phyloP scores from a whole-genome alignment of 2,329 filamentous ascomycete species.

The Curvularia lunata region DNA sequence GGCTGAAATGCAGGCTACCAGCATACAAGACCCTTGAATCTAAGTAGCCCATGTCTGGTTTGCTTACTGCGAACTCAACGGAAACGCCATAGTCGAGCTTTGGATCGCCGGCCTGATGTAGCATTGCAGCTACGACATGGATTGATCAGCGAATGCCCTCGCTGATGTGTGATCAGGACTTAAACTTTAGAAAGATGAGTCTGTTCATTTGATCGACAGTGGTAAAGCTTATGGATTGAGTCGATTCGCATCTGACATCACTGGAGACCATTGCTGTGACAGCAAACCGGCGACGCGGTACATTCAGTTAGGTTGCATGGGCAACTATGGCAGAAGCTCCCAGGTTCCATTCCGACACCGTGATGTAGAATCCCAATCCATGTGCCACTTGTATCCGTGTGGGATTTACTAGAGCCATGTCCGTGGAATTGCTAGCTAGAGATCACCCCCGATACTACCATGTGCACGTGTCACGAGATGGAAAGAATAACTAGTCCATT shows the following conservation, averaged over 20 bases:
- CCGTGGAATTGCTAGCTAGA: background rate
- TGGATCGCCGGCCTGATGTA: conserved; percentile 54
- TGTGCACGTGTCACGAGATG: background rate
- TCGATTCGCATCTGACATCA: conserved; percentile 62
- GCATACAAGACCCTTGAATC: conserved; percentile 61
- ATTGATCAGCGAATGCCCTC: background rate
- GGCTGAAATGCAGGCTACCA: conserved; percentile 58
- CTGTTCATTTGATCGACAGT: conserved; percentile 57
- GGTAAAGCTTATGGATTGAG: conserved; percentile 63
- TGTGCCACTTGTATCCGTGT: conserved; percentile 58
- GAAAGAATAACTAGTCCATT: background rate
- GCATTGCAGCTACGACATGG: conserved; percentile 30
- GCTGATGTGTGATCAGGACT: background rate
- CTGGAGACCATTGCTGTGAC: conserved; percentile 58
- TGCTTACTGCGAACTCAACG: conserved; percentile 62
- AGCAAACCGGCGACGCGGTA: no score
- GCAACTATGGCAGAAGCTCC: conserved; percentile 52
- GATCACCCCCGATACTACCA: background rate
- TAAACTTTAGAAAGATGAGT: conserved; percentile 58
- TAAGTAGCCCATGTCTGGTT: conserved; percentile 59
- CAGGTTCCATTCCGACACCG: conserved; percentile 52
- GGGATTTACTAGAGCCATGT: background rate
- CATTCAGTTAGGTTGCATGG: conserved; percentile 48
- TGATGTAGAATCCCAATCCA: conserved; percentile 61
- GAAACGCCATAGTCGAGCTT: conserved; percentile 63